Evolutionary conservation across 2,329 filamentous ascomycete genomes (phyloP).

Genomic region (Hortaea werneckii): DNA sequence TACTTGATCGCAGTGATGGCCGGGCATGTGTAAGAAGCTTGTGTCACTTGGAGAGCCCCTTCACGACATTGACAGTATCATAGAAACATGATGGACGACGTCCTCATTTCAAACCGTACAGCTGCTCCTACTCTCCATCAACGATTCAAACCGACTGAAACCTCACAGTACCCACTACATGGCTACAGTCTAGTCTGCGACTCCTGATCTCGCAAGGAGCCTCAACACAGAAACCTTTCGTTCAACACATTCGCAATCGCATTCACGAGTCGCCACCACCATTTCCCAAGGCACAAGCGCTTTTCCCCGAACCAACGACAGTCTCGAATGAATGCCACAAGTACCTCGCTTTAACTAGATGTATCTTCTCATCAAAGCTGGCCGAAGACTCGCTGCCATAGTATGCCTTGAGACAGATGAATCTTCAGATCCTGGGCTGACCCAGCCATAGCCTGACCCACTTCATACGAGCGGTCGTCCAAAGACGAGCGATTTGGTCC

Average conservation of each 20-base stretch:
- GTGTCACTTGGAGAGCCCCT: not conserved
- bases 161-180: not conserved
- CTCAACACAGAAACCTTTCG: constrained; percentile 1
- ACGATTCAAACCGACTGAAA: not conserved
- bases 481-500: not conserved
- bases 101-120: constrained; percentile 2
- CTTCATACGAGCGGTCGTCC: not conserved
- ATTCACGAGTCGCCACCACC: not conserved
- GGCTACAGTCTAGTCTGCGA: not conserved
- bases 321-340: not conserved
- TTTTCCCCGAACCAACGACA: not conserved
- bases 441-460: not conserved
- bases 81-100: constrained; percentile 3
- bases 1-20: not conserved
- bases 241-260: constrained; percentile 1
- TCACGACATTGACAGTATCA: not conserved
- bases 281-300: not conserved
- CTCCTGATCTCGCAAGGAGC: not conserved
- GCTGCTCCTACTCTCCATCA: no score
- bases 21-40: not conserved
- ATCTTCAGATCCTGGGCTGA: not conserved
- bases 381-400: not conserved
- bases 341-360: not conserved
- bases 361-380: constrained; percentile 2
- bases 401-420: not conserved